These are phyloP conservation scores for Isatis tinctoria DNA, from an alignment of 345 rosid species.

Conservation along the genomic window DNA sequence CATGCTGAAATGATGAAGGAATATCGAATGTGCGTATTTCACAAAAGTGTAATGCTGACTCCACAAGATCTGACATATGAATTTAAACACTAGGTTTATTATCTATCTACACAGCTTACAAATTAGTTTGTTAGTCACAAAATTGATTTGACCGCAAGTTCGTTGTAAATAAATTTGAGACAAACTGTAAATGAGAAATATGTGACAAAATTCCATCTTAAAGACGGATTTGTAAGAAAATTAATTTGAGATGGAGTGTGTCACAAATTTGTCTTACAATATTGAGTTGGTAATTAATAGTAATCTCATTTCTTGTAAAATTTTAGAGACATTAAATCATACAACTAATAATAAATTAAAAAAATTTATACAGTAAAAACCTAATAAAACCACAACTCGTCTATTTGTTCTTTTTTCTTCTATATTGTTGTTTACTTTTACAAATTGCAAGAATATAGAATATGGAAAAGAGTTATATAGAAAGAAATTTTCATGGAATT, in stretches of 20 bases:
- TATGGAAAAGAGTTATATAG: neutral
- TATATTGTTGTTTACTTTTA: too few relatives aligned
- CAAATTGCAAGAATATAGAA: neutral
- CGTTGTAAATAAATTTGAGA: neutral
- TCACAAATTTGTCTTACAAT: neutral
- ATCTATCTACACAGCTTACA: neutral
- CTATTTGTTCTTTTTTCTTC: neutral
- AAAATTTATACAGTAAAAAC: neutral
- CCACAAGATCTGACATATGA: neutral
- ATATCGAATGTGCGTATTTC: neutral
- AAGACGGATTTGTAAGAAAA: too few relatives aligned
- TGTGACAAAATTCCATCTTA: neutral
- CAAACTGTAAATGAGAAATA: too few relatives aligned
- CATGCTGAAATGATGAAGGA: neutral
- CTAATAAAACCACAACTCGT: neutral
- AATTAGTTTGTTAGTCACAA: neutral
- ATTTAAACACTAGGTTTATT: neutral
- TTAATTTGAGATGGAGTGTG: neutral
- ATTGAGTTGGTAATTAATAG: neutral
- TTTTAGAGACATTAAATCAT: too few relatives aligned
- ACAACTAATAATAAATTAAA: too few relatives aligned
- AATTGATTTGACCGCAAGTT: too few relatives aligned
- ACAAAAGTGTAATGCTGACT: neutral
- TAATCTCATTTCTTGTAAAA: too few relatives aligned
- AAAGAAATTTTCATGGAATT: neutral